Base-by-base conservation (phyloP, 192 early-diverging fungal genomes). In the Mortierella alpina region DNA sequence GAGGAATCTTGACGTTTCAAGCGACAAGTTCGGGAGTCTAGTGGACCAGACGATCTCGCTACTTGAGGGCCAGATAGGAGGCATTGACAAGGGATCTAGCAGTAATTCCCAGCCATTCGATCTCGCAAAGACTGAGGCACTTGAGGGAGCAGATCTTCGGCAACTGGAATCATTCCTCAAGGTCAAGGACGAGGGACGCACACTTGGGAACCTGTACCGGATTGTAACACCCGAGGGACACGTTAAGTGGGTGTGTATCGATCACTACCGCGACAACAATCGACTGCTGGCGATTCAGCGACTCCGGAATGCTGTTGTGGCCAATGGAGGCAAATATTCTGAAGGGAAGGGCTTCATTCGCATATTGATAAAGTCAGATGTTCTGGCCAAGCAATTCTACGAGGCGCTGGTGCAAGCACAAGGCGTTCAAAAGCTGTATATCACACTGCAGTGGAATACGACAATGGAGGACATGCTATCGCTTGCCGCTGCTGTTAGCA, bases 161-260 rank as follows among this genome's bases (percentile, higher is more conserved):
- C 18, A 61, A 39, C 49, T 62, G 5, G 23, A 45, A n/a, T 31
- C 59, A 13, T 62, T 54, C 31, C 47, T 62, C 0, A 22, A 0
- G 4, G 23, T 1, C 18, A 6, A 8, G 2, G 59, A 70, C 23
- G 6, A 70, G 13, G 50, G 46, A 3, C n/a, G 39, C 4, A 48
- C 15, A 1, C 42, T 70, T 11, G 68, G 68, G 0, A 52, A 59
- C 13, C 59, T 70, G 40, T 70, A 54, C 45, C 2, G 68, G 18
- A 59, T 39, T 6, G 22, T 59, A 4, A 62, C 51, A 4, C 13
- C 7, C 4, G 59, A 62, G 42, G 59, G 59, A 40, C 48, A 70
- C 23, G 59, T 62, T 59, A 70, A 70, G 51, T 70, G 68, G 68
- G 51, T 70, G 1, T 70, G 68, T 39, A n/a, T 7, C n/a, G 59